phyloP scores from a whole-genome alignment of 106 monocot species.

The Cymbidium sinense region DNA sequence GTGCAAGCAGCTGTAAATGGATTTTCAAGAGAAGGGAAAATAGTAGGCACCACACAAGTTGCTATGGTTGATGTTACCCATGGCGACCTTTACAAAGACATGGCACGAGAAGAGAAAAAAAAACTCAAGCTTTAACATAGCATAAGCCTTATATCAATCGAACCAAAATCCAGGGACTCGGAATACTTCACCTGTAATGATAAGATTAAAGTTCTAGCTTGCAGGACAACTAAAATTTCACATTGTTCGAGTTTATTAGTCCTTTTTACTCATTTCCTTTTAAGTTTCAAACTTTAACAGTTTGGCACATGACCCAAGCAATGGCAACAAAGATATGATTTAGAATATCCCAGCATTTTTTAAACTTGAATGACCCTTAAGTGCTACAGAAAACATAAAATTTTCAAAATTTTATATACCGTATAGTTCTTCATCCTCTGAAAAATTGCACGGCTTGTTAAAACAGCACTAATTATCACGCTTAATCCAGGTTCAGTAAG shows the following conservation, averaged over 20 bases:
- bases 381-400: not conserved
- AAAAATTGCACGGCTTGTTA: constrained; percentile 75
- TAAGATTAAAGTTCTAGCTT: no score
- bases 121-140: no score
- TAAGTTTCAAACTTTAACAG: not conserved
- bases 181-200: no score
- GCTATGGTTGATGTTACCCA: not conserved
- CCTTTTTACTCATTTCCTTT: not conserved
- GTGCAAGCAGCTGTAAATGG: no score
- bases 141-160: no score
- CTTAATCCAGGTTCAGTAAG: constrained; percentile 72
- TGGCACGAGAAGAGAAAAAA: no score
- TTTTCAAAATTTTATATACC: constrained; percentile 13
- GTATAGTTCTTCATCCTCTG: constrained; percentile 89
- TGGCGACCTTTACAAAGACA: not conserved
- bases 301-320: not conserved
- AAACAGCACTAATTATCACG: constrained; percentile 75
- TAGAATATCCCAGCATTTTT: not conserved
- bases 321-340: not conserved
- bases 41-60: no score
- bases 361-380: not conserved
- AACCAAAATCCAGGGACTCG: no score
- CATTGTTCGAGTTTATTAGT: not conserved
- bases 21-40: no score
- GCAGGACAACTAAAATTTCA: not conserved